Evolutionary conservation across 495 filamentous ascomycete genomes (phyloP).

Genomic region (Tuber aestivum): DNA sequence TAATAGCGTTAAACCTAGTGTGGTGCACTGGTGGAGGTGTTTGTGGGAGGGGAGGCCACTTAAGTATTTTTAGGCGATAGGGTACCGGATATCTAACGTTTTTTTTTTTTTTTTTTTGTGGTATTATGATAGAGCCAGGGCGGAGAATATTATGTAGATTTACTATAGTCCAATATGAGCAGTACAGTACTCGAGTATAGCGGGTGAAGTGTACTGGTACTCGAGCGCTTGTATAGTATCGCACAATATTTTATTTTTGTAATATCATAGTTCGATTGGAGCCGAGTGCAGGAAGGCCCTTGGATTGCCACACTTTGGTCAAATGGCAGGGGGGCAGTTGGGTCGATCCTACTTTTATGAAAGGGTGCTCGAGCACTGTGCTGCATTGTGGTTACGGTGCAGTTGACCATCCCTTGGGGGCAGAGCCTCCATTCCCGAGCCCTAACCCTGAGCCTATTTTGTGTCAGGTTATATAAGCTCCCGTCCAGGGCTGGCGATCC

Average conservation of each 20-base stretch:
- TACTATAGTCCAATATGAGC: neutral
- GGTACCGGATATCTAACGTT: neutral
- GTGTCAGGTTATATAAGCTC: conserved; percentile 14
- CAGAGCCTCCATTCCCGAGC: conserved; percentile 15
- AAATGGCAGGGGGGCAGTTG: too few species aligned
- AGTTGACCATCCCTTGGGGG: neutral
- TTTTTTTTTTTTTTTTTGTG: neutral
- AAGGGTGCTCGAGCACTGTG: too few species aligned
- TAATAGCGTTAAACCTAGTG: neutral
- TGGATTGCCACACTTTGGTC: too few species aligned
- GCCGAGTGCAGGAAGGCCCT: too few species aligned
- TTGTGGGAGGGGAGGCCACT: neutral
- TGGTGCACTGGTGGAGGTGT: neutral
- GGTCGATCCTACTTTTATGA: too few species aligned
- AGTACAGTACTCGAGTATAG: neutral
- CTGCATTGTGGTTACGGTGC: too few species aligned
- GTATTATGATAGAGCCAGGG: neutral
- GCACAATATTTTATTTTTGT: too few species aligned
- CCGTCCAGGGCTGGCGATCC: neutral
- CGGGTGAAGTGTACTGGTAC: neutral
- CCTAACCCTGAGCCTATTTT: neutral
- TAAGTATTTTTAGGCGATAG: neutral
- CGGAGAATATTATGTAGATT: neutral
- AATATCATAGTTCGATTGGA: too few species aligned
- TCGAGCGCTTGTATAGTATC: too few species aligned